phyloP scores from a whole-genome alignment of 73 alveolate genomes.

The Uronychia setigera region DNA sequence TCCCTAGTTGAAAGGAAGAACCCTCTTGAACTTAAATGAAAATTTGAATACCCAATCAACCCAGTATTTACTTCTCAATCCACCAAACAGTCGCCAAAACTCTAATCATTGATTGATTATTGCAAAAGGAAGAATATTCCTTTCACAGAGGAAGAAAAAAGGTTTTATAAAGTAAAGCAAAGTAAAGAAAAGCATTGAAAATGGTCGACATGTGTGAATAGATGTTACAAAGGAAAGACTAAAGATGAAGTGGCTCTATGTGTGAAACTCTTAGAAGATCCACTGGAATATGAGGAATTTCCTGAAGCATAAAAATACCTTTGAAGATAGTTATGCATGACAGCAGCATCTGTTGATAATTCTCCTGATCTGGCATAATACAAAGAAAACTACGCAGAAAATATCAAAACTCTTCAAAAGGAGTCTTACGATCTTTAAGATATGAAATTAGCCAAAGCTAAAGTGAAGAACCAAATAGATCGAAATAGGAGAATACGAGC shows the following conservation, averaged over 20 bases:
- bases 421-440: too few relatives aligned
- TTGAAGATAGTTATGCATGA: not conserved
- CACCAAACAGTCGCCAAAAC: not conserved
- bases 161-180: conserved; percentile 35
- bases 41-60: not conserved
- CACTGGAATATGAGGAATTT: not conserved
- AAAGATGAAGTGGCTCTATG: not conserved
- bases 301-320: not conserved
- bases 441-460: too few relatives aligned
- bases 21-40: not conserved
- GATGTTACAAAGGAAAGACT: conserved; percentile 24
- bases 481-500: too few relatives aligned
- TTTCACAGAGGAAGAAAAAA: conserved; percentile 29
- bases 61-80: not conserved
- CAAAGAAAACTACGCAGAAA: too few relatives aligned
- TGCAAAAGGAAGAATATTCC: conserved; percentile 47
- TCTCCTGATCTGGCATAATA: not conserved
- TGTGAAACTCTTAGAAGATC: not conserved
- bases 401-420: too few relatives aligned
- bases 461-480: too few relatives aligned
- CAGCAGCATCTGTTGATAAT: not conserved
- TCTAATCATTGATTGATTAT: conserved; percentile 26
- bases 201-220: conserved; percentile 15
- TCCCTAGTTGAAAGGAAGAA: not conserved
- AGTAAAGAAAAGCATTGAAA: conserved; percentile 26